Base-by-base conservation (phyloP, 1,284 basidiomycete species). In the Marasmius fiardii region DNA sequence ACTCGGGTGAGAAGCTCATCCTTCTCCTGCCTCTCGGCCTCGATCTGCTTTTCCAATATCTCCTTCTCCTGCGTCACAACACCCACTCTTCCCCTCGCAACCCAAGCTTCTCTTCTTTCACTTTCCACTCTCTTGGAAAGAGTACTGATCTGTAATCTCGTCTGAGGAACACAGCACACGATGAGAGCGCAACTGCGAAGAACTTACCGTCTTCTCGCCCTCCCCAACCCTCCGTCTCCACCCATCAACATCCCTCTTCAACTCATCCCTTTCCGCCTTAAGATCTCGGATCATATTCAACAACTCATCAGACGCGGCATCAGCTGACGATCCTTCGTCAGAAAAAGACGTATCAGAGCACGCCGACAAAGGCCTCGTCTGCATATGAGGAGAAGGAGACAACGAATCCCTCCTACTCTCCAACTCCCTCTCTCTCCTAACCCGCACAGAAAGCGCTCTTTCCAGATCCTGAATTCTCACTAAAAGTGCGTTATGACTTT, bases 401-500 rank as follows among this genome's bases (percentile, higher is more conserved):
- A 51, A 43, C 3, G 52, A 58, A 10, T 45, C 28, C 6, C 45
- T 50, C 12, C 39, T 41, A 8, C 11, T 1, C 39, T n/a, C 39
- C 39, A n/a, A 14, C 39, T 41, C 39, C 39, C 39, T 10, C 16
- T 41, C 39, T 20, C 14, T 41, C 16, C 39, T 16, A 45, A 28
- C 26, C 8, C 60, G 56, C 23, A 54, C 52, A 28, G 79, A 79
- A 39, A 92, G 72, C 16, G 85, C 82, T 57, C 81, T 81, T 68
- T 92, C 89, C 59, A 92, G 75, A 63, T 90, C 88, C 54, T 84
- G 83, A 69, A 92, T 91, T 58, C 90, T 84, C 62, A 85, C 80
- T 58, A 92, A 77, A 59, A 92, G 83, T 51, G 89, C 80, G 59
- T 87, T 83, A 73, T 92, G 90, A 57, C 86, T 88, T 66, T 88